These are phyloP conservation scores for Chlamydomonas reinhardtii DNA, from an alignment of 163 green algal species.

Conservation along the genomic window DNA sequence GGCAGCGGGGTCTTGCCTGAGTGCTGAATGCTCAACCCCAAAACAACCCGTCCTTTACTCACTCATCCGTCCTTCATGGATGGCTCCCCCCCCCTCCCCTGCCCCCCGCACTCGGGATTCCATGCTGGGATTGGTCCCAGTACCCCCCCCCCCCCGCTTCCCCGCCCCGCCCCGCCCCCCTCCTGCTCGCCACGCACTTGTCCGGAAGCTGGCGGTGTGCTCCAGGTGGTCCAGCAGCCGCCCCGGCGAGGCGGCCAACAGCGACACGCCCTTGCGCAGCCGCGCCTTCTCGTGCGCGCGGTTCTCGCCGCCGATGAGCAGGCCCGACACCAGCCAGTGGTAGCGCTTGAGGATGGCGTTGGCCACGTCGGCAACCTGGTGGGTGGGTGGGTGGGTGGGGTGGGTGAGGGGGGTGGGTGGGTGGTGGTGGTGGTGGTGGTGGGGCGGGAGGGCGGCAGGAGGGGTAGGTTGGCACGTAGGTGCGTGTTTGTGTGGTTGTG, in stretches of 20 bases:
- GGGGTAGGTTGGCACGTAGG: too few relatives aligned
- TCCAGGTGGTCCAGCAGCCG: slow-evolving; percentile 87
- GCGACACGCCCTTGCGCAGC: slow-evolving; percentile 90
- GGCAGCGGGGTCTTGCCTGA: too few relatives aligned
- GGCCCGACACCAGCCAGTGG: slow-evolving; percentile 68
- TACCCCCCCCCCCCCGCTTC: not conserved
- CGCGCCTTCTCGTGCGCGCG: slow-evolving; percentile 93
- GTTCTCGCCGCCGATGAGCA: slow-evolving; percentile 85
- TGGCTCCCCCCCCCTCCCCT: too few relatives aligned
- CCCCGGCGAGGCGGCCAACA: slow-evolving; percentile 92
- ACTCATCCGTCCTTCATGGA: too few relatives aligned
- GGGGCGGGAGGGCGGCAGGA: too few relatives aligned
- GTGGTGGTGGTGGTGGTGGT: not conserved
- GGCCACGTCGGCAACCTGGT: slow-evolving; percentile 85
- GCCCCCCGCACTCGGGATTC: too few relatives aligned
- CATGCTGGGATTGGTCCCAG: too few relatives aligned
- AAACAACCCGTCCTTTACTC: too few relatives aligned
- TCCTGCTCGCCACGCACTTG: slow-evolving; percentile 14
- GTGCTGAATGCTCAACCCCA: too few relatives aligned
- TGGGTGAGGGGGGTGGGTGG: too few relatives aligned
- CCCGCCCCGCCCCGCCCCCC: not conserved
- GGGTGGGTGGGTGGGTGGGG: too few relatives aligned
- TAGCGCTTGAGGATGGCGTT: slow-evolving; percentile 64
- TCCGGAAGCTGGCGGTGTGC: slow-evolving; percentile 63
- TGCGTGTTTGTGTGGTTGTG: too few relatives aligned